Base-by-base conservation (phyloP, 768 basidiomycete species). In the Tricholoma saponaceum region DNA sequence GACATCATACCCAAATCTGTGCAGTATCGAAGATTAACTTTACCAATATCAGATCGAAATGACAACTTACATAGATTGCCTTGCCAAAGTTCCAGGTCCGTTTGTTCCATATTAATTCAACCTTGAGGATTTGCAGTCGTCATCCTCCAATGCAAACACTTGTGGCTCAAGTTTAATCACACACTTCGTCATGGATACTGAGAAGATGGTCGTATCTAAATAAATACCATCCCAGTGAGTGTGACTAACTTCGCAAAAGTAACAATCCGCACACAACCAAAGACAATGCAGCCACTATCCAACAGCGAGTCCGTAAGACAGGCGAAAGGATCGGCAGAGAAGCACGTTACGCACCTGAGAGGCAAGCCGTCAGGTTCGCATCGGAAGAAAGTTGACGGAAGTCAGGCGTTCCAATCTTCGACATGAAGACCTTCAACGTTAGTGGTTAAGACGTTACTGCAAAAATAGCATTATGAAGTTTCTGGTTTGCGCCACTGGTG, bases 191-290 rank as follows among this genome's bases (percentile, higher is more conserved):
- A 6, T 35, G 33, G 10, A 52, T 52, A 4, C 13, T 35, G 9
- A 52, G 33, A 10, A 52, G 10, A 52, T 52, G 33, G 16, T 52
- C 51, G 12, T 52, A 52, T 22, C 51, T 52, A 41, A 52, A 35
- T 12, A 10, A 14, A 16, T 9, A n/a, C n/a, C n/a, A n/a, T n/a
- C n/a, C n/a, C n/a, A n/a, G n/a, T n/a, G n/a, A n/a, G n/a, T n/a
- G n/a, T n/a, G n/a, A n/a, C n/a, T n/a, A n/a, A n/a, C n/a, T n/a
- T n/a, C n/a, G n/a, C n/a, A n/a, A n/a, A n/a, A n/a, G n/a, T n/a
- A n/a, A n/a, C n/a, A n/a, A n/a, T n/a, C n/a, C 26, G 26, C 26
- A 49, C 47, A 28, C 16, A 8, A 30, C 16, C 26, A 50, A 10
- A 30, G 16, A 12, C 47, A 10, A 50, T n/a, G 47, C 26, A 3